Evolutionary conservation across 2,329 filamentous ascomycete genomes (phyloP), one percentile per base, ranked within the genome.

Genomic region (Capronia epimyces): DNA sequence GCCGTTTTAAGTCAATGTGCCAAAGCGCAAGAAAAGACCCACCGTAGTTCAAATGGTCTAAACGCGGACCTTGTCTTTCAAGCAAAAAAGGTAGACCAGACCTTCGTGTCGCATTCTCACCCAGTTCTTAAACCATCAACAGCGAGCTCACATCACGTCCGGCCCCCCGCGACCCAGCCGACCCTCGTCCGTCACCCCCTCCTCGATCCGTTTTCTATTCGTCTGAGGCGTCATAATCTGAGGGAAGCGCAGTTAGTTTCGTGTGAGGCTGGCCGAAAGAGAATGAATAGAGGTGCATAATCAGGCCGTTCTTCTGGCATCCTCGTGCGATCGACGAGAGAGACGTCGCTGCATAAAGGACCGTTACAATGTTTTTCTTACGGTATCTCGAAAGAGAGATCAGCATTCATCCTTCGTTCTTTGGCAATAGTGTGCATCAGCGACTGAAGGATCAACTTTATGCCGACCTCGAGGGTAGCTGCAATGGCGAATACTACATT

Each of bases 341-440:
- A 7, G 34, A 37, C 34, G 18, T 20, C 34, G 16, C 34, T 20
- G 34, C 15, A 5, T 32, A 32, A 12, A 13, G 16, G 2, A 37
- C 18, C 34, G 3, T 29, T 44, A 53, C 24, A 20, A 98, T 98
- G 93, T 98, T 97, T 72, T 98, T 98, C 76, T 87, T 98, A 60
- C 89, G 95, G 72, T 91, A 95, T 67, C 85, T 97, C 71, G 89
- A 95, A 74, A 89, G 91, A 67, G 86, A 88, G 66, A 90, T 97
- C 64, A 90, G 89, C 62, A 81, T 98, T 65, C 93, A 98, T 67
- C 93, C 93, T 22, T 97, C 91, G 10, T 98, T 94, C 74, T 97
- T 98, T 67, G 90, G 90, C 52, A 85, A 88, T 57, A 89, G 93
- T 67, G 94, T 96, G 76, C 85, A 91, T 63, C 86, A 94, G 62